These are phyloP conservation scores for Cystobasidium pallidum DNA, from an alignment of 1,284 basidiomycete genomes.

Conservation along the genomic window DNA sequence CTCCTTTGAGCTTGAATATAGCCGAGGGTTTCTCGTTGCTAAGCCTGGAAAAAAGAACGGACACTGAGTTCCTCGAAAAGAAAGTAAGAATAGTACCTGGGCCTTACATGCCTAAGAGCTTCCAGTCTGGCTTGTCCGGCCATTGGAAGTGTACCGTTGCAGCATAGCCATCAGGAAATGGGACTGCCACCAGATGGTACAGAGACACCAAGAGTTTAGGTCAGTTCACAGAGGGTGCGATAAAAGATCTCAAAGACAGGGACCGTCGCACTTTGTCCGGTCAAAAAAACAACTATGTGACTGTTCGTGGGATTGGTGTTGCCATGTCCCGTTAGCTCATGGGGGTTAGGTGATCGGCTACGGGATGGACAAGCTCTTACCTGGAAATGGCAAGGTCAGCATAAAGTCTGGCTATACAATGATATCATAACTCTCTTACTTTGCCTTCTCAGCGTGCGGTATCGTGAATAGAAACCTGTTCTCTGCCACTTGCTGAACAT, in stretches of 20 bases:
- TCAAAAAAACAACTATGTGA: conserved; percentile 42
- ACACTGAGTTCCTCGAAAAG: not conserved
- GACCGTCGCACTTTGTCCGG: conserved; percentile 20
- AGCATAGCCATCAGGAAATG: conserved; percentile 42
- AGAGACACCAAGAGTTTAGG: not conserved
- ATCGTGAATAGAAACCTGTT: conserved; percentile 41
- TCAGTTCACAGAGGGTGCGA: not conserved
- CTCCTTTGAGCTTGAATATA: conserved; percentile 43
- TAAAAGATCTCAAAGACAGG: not conserved
- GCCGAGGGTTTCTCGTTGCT: conserved; percentile 44
- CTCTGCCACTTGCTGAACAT: conserved; percentile 42
- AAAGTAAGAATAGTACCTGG: too few relatives aligned
- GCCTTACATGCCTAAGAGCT: conserved; percentile 41
- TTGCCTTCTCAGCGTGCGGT: conserved; percentile 25
- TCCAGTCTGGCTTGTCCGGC: conserved; percentile 37
- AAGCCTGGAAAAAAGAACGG: not conserved
- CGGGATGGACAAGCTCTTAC: not conserved
- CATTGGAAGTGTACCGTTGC: conserved; percentile 43
- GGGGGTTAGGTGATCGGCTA: not conserved
- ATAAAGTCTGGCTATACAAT: too few relatives aligned
- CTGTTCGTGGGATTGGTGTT: not conserved
- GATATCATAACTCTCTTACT: conserved; percentile 26
- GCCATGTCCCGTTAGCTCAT: not conserved
- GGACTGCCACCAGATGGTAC: not conserved
- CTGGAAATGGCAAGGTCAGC: too few relatives aligned